Conservation (phyloP, 2,329 filamentous ascomycete species). For the Colletotrichum sp. region DNA sequence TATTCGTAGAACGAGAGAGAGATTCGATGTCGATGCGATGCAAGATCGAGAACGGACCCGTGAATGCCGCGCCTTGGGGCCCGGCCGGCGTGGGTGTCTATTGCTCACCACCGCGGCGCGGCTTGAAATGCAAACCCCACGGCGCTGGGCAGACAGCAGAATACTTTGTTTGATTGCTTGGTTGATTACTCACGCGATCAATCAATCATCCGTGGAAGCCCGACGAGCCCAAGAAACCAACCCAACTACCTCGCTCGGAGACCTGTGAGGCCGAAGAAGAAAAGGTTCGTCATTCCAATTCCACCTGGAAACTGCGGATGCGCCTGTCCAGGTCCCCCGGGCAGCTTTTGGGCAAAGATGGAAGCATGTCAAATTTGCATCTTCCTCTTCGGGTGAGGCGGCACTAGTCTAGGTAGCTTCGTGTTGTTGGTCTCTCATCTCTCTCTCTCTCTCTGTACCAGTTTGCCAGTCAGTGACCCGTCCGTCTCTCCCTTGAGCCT, state of each 20-base stretch:
- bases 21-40: not conserved
- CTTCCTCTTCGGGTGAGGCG: not conserved
- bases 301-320: not conserved
- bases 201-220: not conserved
- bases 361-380: not conserved
- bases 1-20: not conserved
- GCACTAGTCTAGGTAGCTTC: not conserved
- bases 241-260: not conserved
- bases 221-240: not conserved
- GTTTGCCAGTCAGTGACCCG: no score
- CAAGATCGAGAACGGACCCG: not conserved
- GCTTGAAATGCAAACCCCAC: not conserved
- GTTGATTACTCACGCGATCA: not conserved
- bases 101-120: not conserved
- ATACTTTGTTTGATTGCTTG: not conserved
- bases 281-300: conserved; percentile 2
- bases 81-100: not conserved
- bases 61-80: not conserved
- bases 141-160: not conserved
- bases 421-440: not conserved
- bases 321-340: not conserved
- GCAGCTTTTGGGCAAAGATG: not conserved
- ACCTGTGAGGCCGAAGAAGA: not conserved
- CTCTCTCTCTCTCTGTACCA: not conserved
- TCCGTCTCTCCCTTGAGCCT: not conserved